These are phyloP conservation scores for Pueraria montana DNA, from an alignment of 306 rosid genomes.

Conservation along the genomic window DNA sequence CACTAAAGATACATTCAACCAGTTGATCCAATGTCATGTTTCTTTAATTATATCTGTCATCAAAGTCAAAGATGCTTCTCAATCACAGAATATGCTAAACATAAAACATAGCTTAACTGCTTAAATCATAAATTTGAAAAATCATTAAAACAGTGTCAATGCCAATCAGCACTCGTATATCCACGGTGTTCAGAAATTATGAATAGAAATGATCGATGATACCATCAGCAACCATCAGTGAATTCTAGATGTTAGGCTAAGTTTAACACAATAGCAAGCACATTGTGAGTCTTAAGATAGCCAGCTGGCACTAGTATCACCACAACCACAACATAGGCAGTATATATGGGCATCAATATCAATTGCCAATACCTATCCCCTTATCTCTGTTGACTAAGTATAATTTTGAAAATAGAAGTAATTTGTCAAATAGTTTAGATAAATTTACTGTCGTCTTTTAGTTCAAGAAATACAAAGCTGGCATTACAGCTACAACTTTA, in stretches of 20 bases:
- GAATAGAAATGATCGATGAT: constrained; percentile 3
- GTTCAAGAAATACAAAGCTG: neutral
- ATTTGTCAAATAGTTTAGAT: neutral
- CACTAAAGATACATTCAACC: constrained; percentile 51
- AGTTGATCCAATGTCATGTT: constrained; percentile 60
- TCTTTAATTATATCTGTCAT: constrained; percentile 39
- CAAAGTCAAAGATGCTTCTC: constrained; percentile 48
- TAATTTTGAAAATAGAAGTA: neutral
- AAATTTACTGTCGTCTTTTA: neutral
- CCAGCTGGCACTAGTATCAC: constrained; percentile 8
- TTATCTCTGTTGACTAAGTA: neutral
- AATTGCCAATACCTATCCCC: neutral
- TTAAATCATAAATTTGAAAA: constrained; percentile 6
- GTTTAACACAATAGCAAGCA: neutral
- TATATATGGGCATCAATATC: neutral
- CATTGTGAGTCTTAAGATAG: constrained; percentile 10
- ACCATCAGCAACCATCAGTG: neutral
- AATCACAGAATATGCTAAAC: constrained; percentile 37
- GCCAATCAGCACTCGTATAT: constrained; percentile 7
- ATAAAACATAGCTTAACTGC: neutral
- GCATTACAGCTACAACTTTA: neutral
- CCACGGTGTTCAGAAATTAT: neutral
- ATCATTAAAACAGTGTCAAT: neutral
- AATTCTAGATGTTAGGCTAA: neutral
- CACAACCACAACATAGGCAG: neutral